A percentile compares a stretch with the other conserved stretches of the same genome.
Evolutionary conservation across 129 eudicot species (phyloP).

Genomic region (Kitagawia praeruptora): DNA sequence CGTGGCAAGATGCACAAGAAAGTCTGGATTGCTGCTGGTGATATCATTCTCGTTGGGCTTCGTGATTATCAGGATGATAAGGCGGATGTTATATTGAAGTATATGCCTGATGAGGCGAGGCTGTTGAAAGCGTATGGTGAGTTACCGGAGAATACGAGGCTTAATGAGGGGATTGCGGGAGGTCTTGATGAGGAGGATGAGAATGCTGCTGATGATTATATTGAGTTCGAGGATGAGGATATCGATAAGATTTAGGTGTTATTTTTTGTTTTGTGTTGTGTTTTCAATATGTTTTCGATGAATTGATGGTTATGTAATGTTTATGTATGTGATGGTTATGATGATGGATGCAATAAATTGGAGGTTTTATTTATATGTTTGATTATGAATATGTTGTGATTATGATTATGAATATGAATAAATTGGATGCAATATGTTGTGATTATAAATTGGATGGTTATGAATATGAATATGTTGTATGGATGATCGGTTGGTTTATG

Average conservation of each 20-base stretch:
- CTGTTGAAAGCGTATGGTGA: slow-evolving; percentile 61
- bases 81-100: slow-evolving; percentile 85
- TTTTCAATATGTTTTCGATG: not conserved
- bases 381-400: too few species aligned
- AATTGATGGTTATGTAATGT: slow-evolving; percentile 22
- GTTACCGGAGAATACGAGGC: not conserved
- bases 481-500: too few species aligned
- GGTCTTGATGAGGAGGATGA: slow-evolving; percentile 8
- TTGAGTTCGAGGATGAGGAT: slow-evolving; percentile 7
- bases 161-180: slow-evolving; percentile 3
- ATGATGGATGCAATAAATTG: not conserved
- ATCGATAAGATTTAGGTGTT: not conserved
- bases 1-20: slow-evolving; percentile 98
- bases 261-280: not conserved
- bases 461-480: too few species aligned
- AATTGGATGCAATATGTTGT: not conserved
- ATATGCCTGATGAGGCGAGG: slow-evolving; percentile 92
- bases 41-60: slow-evolving; percentile 74
- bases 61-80: slow-evolving; percentile 95
- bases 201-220: slow-evolving; percentile 3
- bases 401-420: too few species aligned
- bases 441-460: not conserved
- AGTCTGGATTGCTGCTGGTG: slow-evolving; percentile 98
- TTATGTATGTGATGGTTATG: not conserved
- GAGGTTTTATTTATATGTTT: not conserved